Evolutionary conservation across 257 asterid genomes (phyloP), one percentile per base, ranked within the genome.

Genomic region (Apocynum venetum): DNA sequence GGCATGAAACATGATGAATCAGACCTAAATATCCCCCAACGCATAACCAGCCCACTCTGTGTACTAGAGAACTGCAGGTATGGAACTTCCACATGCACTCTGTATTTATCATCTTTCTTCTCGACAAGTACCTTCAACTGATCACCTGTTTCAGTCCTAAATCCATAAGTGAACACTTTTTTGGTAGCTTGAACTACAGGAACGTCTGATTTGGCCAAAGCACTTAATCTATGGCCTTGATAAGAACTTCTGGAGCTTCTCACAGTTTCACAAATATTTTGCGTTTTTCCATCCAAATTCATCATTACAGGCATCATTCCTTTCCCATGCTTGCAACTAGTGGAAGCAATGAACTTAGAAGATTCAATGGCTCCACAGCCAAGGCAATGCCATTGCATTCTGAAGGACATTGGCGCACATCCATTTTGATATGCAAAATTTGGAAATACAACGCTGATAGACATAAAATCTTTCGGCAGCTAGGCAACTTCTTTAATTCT

Each of bases 21-120:
- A 40, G 89, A 85, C 69, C 90, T 87, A 85, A 86, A 93, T 76
- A 87, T 61, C 17, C 98, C 94, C 97, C 98, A 96, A 57, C 82
- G 69, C 93, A 91, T 83, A 78, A 84, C 56, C 15, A 90, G 79
- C 56, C 82, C 91, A 41, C 77, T 80, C n/a, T 80, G 72, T 49
- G 49, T 80, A 70, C 77, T 81, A 81, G 68, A 56, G 78, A 83
- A 77, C 78, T 81, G 85, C 76, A 77, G 72, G 35, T 89, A 76
- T 20, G 84, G 86, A 57, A 85, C 83, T 78, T 93, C 91, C 56
- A 96, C 87, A 49, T 74, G 83, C 44, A 96, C 81, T 70, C 75
- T 81, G 77, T 86, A 89, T 80, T 84, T 88, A 64, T 68, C 76
- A 17, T 74, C 75, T 79, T 82, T 83, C 87, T 80, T 87, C 73